A percentile compares a stretch with the other conserved stretches of the same genome.
Evolutionary conservation across 371 early-diverging fungal genomes (phyloP).

Genomic region (Mortierella sp.): DNA sequence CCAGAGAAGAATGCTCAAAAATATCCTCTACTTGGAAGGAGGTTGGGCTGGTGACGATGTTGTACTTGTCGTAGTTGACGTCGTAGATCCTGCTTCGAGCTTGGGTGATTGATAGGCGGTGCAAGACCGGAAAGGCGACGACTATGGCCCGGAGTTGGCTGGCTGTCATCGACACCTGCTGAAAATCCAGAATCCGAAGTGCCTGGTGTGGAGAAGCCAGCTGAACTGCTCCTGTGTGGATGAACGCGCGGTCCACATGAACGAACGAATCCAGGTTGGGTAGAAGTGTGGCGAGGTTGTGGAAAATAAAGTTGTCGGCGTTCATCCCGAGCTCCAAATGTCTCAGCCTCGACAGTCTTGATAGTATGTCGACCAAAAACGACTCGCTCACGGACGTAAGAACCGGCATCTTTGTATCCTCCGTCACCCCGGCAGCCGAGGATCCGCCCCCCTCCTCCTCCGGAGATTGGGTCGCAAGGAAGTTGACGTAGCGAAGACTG

Average conservation of each 20-base stretch:
- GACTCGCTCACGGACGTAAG: not conserved
- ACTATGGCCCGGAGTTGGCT: not conserved
- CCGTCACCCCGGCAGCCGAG: not conserved
- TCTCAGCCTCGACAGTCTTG: not conserved
- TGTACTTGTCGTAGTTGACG: not conserved
- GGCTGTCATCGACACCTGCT: not conserved
- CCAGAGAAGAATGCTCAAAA: not conserved
- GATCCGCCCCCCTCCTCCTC: not conserved
- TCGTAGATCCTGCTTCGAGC: not conserved
- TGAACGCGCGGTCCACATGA: not conserved
- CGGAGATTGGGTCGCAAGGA: not conserved
- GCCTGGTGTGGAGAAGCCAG: not conserved
- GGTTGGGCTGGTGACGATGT: not conserved
- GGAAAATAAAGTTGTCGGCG: slow-evolving; percentile 1
- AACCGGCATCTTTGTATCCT: not conserved
- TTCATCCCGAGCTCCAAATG: not conserved
- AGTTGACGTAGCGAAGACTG: not conserved
- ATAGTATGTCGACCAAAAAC: not conserved
- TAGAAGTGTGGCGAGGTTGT: not conserved
- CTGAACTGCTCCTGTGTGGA: not conserved
- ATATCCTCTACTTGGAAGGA: not conserved
- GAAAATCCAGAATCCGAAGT: not conserved
- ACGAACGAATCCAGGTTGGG: not conserved
- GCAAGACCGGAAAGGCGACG: not conserved
- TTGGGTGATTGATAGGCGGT: not conserved